phyloP scores from a whole-genome alignment of 1,284 basidiomycete genomes.

The Malassezia equina region DNA sequence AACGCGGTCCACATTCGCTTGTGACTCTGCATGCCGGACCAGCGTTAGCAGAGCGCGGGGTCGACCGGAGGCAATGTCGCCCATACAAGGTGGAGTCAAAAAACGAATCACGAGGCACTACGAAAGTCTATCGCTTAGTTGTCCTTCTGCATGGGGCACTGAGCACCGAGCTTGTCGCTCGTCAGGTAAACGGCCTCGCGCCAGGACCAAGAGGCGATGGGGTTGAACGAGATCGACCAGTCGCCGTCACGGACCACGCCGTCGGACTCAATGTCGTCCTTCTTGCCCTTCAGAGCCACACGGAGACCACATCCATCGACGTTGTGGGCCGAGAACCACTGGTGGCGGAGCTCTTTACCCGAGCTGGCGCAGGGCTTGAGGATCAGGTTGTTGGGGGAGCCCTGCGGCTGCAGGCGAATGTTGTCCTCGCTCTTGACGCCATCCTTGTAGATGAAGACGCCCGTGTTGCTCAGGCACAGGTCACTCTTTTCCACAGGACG shows the following conservation, averaged over 20 bases:
- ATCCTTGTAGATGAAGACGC: neutral
- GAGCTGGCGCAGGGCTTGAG: neutral
- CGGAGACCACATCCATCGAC: neutral
- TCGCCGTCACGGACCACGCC: neutral
- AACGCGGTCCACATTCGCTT: constrained; percentile 36
- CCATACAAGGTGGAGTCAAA: neutral
- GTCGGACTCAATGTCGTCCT: neutral
- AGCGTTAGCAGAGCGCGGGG: constrained; percentile 22
- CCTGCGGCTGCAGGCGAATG: neutral
- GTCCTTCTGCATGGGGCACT: neutral
- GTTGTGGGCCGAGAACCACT: neutral
- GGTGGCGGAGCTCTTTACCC: neutral
- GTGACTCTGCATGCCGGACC: constrained; percentile 38
- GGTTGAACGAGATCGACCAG: neutral
- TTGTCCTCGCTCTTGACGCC: neutral
- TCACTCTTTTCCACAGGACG: neutral
- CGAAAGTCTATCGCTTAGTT: neutral
- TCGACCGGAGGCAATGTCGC: neutral
- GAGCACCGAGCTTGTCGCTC: neutral
- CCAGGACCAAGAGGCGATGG: neutral
- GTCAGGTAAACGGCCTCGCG: neutral
- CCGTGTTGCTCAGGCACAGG: neutral
- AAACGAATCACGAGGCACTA: neutral
- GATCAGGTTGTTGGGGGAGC: neutral
- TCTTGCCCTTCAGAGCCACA: neutral